Evolutionary conservation across 192 early-diverging fungal species (phyloP).

Genomic region (Pilobolus umbonatus): DNA sequence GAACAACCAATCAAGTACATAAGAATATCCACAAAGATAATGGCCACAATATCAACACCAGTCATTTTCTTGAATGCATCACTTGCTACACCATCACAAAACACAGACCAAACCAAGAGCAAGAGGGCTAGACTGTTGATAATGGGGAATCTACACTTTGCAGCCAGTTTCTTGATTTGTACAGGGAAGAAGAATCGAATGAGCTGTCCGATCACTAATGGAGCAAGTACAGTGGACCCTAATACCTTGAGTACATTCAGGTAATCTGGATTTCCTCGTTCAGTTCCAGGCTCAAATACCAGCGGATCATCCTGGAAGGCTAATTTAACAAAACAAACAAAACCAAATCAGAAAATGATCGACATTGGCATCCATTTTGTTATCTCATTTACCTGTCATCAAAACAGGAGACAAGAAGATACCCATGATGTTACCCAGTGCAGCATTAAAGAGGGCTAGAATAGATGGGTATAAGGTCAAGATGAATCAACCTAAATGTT

Average conservation of each 20-base stretch:
- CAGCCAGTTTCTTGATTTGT: conserved; percentile 36
- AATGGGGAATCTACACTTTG: conserved; percentile 43
- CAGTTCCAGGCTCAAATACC: conserved; percentile 22
- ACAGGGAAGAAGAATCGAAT: conserved; percentile 39
- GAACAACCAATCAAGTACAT: conserved; percentile 44
- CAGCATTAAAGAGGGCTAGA: conserved; percentile 55
- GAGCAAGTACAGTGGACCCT: conserved; percentile 53
- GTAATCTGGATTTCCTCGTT: conserved; percentile 38
- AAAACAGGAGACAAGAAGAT: conserved; percentile 27
- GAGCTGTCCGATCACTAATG: conserved; percentile 54
- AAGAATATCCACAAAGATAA: conserved; percentile 42
- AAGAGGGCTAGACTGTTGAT: conserved; percentile 53
- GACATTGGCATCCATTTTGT: neutral
- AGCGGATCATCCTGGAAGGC: conserved; percentile 18
- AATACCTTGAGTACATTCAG: conserved; percentile 42
- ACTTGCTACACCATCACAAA: conserved; percentile 64
- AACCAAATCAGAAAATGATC: neutral
- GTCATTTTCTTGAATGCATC: conserved; percentile 40
- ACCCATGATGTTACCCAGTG: conserved; percentile 60
- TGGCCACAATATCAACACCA: conserved; percentile 45
- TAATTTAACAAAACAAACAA: neutral
- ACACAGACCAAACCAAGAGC: conserved; percentile 63
- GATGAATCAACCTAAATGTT: neutral
- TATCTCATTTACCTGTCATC: conserved; percentile 21
- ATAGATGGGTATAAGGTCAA: neutral